phyloP scores from a whole-genome alignment of 768 basidiomycete genomes.

The Tricholoma matsutake region DNA sequence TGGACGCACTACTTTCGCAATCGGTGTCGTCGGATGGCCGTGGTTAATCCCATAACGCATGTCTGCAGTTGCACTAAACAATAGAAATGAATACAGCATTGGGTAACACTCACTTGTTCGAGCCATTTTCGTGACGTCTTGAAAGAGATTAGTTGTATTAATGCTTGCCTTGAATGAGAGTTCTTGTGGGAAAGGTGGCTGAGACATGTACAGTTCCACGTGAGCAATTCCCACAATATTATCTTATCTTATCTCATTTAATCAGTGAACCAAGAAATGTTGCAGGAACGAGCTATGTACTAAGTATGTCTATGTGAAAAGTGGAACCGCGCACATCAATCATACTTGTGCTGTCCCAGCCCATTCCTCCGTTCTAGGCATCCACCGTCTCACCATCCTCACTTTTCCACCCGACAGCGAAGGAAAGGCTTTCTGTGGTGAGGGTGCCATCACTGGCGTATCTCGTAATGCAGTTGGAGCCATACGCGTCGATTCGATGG shows the following conservation, averaged over 20 bases:
- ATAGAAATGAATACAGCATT: neutral
- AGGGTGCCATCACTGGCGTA: slow-evolving; percentile 24
- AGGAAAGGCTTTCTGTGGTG: slow-evolving; percentile 25
- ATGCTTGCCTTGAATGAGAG: too few relatives aligned
- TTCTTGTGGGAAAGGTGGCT: too few relatives aligned
- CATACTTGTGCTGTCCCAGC: slow-evolving; percentile 39
- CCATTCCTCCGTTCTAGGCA: slow-evolving; percentile 31
- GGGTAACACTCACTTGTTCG: slow-evolving; percentile 63
- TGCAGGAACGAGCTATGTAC: too few relatives aligned
- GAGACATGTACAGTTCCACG: slow-evolving; percentile 53
- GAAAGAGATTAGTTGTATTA: slow-evolving; percentile 44
- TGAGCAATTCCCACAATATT: slow-evolving; percentile 24
- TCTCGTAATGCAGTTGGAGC: slow-evolving; percentile 53
- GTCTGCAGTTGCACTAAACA: slow-evolving; percentile 43
- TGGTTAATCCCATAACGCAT: slow-evolving; percentile 82
- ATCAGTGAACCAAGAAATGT: neutral
- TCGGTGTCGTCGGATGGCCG: slow-evolving; percentile 85
- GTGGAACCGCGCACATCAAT: slow-evolving; percentile 12
- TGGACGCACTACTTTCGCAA: slow-evolving; percentile 72
- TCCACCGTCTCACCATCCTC: slow-evolving; percentile 51
- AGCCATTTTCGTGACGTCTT: slow-evolving; percentile 69
- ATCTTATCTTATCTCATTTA: slow-evolving; percentile 20
- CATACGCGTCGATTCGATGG: slow-evolving; percentile 44
- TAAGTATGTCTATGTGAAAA: slow-evolving; percentile 12
- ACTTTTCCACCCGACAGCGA: slow-evolving; percentile 39